phyloP scores from a whole-genome alignment of 805 yeast species.

The Diddensiella caesifluorescens region DNA sequence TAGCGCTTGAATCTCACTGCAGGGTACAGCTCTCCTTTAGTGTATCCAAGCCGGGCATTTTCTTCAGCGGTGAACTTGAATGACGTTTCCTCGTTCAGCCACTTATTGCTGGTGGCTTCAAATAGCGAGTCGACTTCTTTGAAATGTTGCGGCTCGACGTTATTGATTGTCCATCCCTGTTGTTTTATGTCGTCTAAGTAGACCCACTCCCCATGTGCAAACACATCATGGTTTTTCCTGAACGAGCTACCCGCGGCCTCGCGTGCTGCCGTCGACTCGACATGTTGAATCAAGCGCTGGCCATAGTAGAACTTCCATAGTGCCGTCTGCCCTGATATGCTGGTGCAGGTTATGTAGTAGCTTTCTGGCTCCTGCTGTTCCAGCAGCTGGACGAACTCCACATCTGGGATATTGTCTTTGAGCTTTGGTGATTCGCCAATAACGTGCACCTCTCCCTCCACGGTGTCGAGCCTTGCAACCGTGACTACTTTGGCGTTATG shows the following conservation, averaged over 20 bases:
- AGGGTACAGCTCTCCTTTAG: conserved; percentile 13
- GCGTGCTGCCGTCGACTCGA: not conserved
- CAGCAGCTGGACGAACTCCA: conserved; percentile 35
- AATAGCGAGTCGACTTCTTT: conserved; percentile 43
- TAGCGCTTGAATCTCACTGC: conserved; percentile 15
- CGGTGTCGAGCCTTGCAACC: too few relatives aligned
- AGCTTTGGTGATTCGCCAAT: too few relatives aligned
- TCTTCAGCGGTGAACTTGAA: conserved; percentile 5
- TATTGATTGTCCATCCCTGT: conserved; percentile 51
- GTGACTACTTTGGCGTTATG: conserved; percentile 50
- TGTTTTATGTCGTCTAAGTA: conserved; percentile 30
- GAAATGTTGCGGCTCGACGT: conserved; percentile 39
- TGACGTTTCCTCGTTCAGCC: conserved; percentile 31
- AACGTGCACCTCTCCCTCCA: too few relatives aligned
- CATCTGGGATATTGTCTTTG: conserved; percentile 53
- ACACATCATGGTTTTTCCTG: not conserved
- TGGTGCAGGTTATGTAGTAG: conserved; percentile 37
- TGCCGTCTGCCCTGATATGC: conserved; percentile 40
- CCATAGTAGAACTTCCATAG: conserved; percentile 21
- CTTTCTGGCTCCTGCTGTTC: conserved; percentile 18
- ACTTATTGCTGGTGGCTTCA: conserved; percentile 46
- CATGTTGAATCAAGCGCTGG: conserved; percentile 1
- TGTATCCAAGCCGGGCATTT: not conserved
- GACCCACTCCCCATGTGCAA: conserved; percentile 15
- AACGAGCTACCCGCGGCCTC: not conserved